Base-by-base conservation (phyloP, 2,329 filamentous ascomycete species). In the Colletotrichum filicis region DNA sequence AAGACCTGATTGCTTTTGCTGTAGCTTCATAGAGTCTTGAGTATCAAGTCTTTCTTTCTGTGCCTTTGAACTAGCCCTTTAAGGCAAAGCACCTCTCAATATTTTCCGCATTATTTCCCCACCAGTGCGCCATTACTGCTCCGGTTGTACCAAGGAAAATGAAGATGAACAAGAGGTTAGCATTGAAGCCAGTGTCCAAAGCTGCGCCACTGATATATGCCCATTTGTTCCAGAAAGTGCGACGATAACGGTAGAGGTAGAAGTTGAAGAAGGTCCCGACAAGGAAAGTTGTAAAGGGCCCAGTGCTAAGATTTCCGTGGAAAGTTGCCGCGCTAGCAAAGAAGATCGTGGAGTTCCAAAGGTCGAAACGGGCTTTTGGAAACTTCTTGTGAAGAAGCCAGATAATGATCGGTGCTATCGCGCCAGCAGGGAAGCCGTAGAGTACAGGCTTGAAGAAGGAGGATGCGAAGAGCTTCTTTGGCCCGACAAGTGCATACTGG, bases 331-430 rank as follows among this genome's bases (percentile, higher is more conserved):
- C 80, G 8, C 85, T 85, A 3, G 86, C 87, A 77, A 89, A 91
- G 82, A 92, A 92, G 60, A 92, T 92, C 2, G 89, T 91, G 16
- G 87, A 86, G 76, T 92, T 92, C 85, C 86, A 90, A 24, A 91
- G 84, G 32, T 89, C 86, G 76, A 85, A 89, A 28, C 88, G 88
- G 12, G 84, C 83, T 2, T 81, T 82, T 0, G 89, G 90, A 76
- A 91, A 90, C 14, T 81, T 77, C 11, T 84, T 83, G 77, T 91
- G 87, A 11, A 91, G 82, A 0, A 82, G 69, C 76, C 85, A 91
- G 28, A 91, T 79, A 8, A 87, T 35, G 3, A 85, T 65, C 0
- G 88, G 88, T 0, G 82, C 80, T 11, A 80, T 61, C 2, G 85
- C 86, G 6, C 88, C 88, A 55, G 87, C 82, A 7, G 90, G 80